Evolutionary conservation across 345 rosid genomes (phyloP).

Genomic region (Rhizophora mangle): DNA sequence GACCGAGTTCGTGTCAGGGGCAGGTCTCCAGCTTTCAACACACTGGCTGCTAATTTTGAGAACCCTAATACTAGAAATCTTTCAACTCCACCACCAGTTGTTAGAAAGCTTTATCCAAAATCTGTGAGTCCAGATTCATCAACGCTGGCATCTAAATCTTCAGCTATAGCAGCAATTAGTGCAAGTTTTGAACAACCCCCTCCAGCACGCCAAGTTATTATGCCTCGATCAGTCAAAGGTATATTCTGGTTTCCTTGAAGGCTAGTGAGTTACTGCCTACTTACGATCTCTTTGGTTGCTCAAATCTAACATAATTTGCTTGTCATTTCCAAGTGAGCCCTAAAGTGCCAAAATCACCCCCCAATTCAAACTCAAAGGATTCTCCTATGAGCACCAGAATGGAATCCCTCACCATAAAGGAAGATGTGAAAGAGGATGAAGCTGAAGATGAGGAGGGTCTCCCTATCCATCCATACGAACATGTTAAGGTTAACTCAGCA

Average conservation of each 20-base stretch:
- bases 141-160: slow-evolving; percentile 53
- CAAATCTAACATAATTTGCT: slow-evolving; percentile 15
- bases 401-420: slow-evolving; percentile 78
- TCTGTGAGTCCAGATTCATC: slow-evolving; percentile 78
- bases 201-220: slow-evolving; percentile 60
- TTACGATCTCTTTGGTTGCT: not conserved
- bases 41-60: slow-evolving; percentile 94
- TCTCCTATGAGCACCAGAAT: slow-evolving; percentile 63
- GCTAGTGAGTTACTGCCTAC: not conserved
- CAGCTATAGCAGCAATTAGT: slow-evolving; percentile 67
- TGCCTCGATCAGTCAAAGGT: slow-evolving; percentile 79
- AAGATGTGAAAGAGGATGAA: slow-evolving; percentile 87
- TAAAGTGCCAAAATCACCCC: slow-evolving; percentile 41
- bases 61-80: slow-evolving; percentile 73
- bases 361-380: slow-evolving; percentile 57
- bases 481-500: slow-evolving; percentile 58
- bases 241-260: slow-evolving; percentile 4
- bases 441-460: slow-evolving; percentile 93
- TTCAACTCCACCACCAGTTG: slow-evolving; percentile 97
- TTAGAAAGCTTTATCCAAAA: slow-evolving; percentile 83
- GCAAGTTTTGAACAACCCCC: slow-evolving; percentile 65
- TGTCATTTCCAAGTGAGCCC: slow-evolving; percentile 47
- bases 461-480: slow-evolving; percentile 70
- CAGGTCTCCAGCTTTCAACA: slow-evolving; percentile 97
- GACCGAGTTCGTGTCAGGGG: slow-evolving; percentile 98